Conservation (phyloP, 2,329 filamentous ascomycete species). For the Gaeumannomyces sp. region DNA sequence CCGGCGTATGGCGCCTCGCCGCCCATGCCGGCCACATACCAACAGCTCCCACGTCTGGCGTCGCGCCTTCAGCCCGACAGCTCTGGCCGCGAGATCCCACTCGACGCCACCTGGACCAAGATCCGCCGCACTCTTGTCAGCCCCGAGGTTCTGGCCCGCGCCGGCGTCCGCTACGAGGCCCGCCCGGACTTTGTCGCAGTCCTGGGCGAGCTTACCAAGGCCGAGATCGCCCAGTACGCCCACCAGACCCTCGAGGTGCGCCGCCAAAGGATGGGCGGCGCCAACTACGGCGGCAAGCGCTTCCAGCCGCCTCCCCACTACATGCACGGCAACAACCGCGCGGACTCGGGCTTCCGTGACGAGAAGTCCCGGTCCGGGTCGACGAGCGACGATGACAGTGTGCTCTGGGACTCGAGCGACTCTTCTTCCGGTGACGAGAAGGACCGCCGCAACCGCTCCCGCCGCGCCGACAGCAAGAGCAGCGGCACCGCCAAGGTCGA, state of each 20-base stretch:
- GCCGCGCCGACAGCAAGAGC: conserved; percentile 3
- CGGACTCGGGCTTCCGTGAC: conserved; percentile 18
- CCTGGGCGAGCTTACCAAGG: conserved; percentile 46
- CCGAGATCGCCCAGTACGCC: conserved; percentile 47
- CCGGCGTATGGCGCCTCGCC: conserved; percentile 26
- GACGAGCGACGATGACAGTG: conserved; percentile 18
- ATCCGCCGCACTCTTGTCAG: conserved; percentile 50
- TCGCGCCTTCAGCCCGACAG: conserved; percentile 48
- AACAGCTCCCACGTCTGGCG: conserved; percentile 16
- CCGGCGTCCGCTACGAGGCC: conserved; percentile 54
- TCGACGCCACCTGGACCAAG: conserved; percentile 54
- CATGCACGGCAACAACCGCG: not conserved
- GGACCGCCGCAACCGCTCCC: conserved; percentile 7
- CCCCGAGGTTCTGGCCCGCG: conserved; percentile 49
- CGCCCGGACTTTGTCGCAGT: conserved; percentile 55
- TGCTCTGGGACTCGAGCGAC: conserved; percentile 25
- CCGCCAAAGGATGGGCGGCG: conserved; percentile 27
- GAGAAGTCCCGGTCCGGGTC: conserved; percentile 13
- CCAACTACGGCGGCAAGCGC: conserved; percentile 12
- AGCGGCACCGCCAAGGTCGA: conserved; percentile 12
- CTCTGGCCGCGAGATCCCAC: conserved; percentile 48
- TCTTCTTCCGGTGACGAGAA: conserved; percentile 18
- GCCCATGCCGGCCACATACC: conserved; percentile 15
- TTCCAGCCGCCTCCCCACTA: conserved; percentile 14
- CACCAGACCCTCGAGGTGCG: conserved; percentile 42